These are phyloP conservation scores for Torrubiella hemipterigena DNA, from an alignment of 2,329 filamentous ascomycete species.

Conservation along the genomic window DNA sequence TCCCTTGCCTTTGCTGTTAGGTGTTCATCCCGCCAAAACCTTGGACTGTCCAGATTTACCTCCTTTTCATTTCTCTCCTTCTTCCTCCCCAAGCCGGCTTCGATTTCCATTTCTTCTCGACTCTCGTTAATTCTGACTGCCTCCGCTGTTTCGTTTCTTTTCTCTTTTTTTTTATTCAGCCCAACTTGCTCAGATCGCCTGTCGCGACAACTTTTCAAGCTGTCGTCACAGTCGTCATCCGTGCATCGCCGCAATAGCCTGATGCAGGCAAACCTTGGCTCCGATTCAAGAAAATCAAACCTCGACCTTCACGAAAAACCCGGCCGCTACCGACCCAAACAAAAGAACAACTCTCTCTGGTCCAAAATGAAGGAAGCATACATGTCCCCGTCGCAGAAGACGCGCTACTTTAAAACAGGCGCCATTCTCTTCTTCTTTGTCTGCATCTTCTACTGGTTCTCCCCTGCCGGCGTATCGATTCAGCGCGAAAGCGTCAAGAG, in stretches of 20 bases:
- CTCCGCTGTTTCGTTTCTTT: too few relatives aligned
- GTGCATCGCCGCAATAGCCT: too few relatives aligned
- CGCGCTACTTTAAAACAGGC: slow-evolving; percentile 54
- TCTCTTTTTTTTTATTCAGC: background rate
- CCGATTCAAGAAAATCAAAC: too few relatives aligned
- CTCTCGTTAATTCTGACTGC: too few relatives aligned
- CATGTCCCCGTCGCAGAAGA: slow-evolving; percentile 53
- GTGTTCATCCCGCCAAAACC: too few relatives aligned
- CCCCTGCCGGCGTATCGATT: slow-evolving; percentile 44
- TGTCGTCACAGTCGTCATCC: too few relatives aligned
- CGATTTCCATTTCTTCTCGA: background rate
- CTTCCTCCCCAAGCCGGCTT: background rate
- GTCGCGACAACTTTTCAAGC: too few relatives aligned
- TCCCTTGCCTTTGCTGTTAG: too few relatives aligned
- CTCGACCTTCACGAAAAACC: slow-evolving; percentile 55
- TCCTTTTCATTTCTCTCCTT: background rate
- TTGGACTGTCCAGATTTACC: background rate
- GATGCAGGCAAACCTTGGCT: too few relatives aligned
- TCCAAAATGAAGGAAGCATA: slow-evolving; percentile 44
- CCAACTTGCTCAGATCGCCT: background rate
- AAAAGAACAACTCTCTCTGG: slow-evolving; percentile 34
- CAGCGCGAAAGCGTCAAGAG: slow-evolving; percentile 25
- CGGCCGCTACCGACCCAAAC: slow-evolving; percentile 41
- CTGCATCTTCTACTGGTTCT: slow-evolving; percentile 52
- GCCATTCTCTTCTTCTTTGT: slow-evolving; percentile 48